phyloP scores from a whole-genome alignment of 805 yeast genomes.

The Naumovozyma baii region DNA sequence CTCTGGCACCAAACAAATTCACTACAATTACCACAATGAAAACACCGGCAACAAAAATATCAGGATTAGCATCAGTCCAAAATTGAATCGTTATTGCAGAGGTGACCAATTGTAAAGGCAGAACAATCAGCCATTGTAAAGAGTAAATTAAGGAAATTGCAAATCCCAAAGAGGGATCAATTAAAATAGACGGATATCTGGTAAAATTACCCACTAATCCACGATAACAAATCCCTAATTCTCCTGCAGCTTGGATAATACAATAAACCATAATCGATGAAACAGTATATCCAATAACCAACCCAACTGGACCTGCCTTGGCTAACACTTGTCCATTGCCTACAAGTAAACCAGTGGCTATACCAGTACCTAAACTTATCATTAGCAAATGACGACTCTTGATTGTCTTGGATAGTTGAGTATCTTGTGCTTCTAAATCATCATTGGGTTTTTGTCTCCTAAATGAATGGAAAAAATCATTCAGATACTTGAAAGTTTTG shows the following conservation, averaged over 20 bases:
- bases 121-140: slow-evolving; percentile 44
- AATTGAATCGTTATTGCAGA: slow-evolving; percentile 43
- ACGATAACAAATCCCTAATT: slow-evolving; percentile 48
- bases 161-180: slow-evolving; percentile 52
- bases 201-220: slow-evolving; percentile 54
- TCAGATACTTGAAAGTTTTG: neutral
- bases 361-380: slow-evolving; percentile 69
- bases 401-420: slow-evolving; percentile 5
- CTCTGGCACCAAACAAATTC: slow-evolving; percentile 42
- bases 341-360: slow-evolving; percentile 63
- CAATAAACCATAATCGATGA: slow-evolving; percentile 48
- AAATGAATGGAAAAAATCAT: slow-evolving; percentile 3
- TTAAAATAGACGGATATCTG: slow-evolving; percentile 42
- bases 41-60: slow-evolving; percentile 22
- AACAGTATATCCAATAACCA: slow-evolving; percentile 45
- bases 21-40: slow-evolving; percentile 33
- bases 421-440: slow-evolving; percentile 2
- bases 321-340: slow-evolving; percentile 41
- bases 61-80: slow-evolving; percentile 32
- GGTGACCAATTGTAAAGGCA: slow-evolving; percentile 48
- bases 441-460: slow-evolving; percentile 1
- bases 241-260: slow-evolving; percentile 51
- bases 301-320: slow-evolving; percentile 37
- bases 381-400: slow-evolving; percentile 14
- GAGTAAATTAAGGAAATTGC: slow-evolving; percentile 54